Evolutionary conservation across 345 rosid species (phyloP), one percentile per base, ranked within the genome.

Genomic region (Bruguiera sexangula): DNA sequence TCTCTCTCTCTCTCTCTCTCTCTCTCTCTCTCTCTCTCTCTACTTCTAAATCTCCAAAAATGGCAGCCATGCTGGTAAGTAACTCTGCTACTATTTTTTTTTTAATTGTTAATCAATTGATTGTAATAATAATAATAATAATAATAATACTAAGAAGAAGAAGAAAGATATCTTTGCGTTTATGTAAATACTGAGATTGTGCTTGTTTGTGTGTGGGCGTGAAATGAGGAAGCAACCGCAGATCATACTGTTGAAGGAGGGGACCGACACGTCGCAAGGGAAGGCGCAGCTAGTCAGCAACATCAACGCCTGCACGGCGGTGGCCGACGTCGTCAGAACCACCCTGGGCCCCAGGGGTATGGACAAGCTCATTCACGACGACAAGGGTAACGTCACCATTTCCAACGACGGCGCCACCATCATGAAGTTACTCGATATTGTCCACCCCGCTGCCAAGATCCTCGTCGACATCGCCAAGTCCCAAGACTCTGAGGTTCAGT

Each of bases 351-450:
- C 98, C 0, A 84, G 98, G 50, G 99, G 99, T 5, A 92, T 96
- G 99, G 99, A 92, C 80, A 96, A 96, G 77, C 88, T 96, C 70
- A 96, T 96, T 77, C 99, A 96, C 67, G 99, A 92, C 75, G 95
- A 90, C 71, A 92, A 92, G 73, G 99, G 98, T 9, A 67, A 37
- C 22, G 98, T 96, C 71, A 96, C 99, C 77, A 90, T 96, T 65
- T 96, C 99, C 8, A 93, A 96, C 77, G 99, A 96, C 64, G 99
- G 98, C 5, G 99, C 99, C 39, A 92, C 99, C 31, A 96, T 96
- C 60, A 92, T 93, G 98, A 96, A 96, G 87, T 88, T 96, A 6
- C 99, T 96, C 22, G 96, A 96, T 57, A 86, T 96, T 56, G 83
- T 92, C 15, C 99, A 96, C 65, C 99, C 99, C 3, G 96, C 99